A percentile compares a stretch with the other conserved stretches of the same genome.
phyloP scores from a whole-genome alignment of 805 yeast species.

The Yamadazyma nakazawae region DNA sequence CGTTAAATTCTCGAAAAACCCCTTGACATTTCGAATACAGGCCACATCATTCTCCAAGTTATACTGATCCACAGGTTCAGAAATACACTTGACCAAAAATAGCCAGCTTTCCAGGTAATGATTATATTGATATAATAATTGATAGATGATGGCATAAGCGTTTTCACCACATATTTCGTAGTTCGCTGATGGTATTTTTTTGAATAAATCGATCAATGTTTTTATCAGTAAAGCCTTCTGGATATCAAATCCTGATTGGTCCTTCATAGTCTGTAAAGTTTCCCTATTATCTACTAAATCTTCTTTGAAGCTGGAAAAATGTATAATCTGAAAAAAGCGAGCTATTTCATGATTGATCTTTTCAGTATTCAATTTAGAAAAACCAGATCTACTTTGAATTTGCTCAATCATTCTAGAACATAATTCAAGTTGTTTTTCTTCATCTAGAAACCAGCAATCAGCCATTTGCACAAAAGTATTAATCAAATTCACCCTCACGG shows the following conservation, averaged over 20 bases:
- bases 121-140: slow-evolving; percentile 30
- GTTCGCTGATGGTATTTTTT: not conserved
- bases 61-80: not conserved
- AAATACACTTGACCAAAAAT: slow-evolving; percentile 36
- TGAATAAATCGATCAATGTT: slow-evolving; percentile 1
- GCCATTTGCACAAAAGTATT: slow-evolving; percentile 55
- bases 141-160: slow-evolving; percentile 18
- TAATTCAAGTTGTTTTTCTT: slow-evolving; percentile 44
- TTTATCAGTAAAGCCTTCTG: not conserved
- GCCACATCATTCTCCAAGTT: not conserved
- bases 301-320: not conserved
- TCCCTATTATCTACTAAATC: not conserved
- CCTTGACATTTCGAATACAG: not conserved
- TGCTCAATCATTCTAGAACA: slow-evolving; percentile 5
- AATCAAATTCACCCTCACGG: slow-evolving; percentile 49
- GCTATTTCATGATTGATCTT: slow-evolving; percentile 48
- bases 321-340: slow-evolving; percentile 48
- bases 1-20: not conserved
- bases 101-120: slow-evolving; percentile 34
- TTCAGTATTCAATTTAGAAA: slow-evolving; percentile 15
- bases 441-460: slow-evolving; percentile 61
- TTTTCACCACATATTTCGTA: not conserved
- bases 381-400: slow-evolving; percentile 12
- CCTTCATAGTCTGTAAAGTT: not conserved
- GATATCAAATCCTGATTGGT: not conserved